Conservation (phyloP, 1,139 yeast genomes). For the Scheffersomyces insectosa region DNA sequence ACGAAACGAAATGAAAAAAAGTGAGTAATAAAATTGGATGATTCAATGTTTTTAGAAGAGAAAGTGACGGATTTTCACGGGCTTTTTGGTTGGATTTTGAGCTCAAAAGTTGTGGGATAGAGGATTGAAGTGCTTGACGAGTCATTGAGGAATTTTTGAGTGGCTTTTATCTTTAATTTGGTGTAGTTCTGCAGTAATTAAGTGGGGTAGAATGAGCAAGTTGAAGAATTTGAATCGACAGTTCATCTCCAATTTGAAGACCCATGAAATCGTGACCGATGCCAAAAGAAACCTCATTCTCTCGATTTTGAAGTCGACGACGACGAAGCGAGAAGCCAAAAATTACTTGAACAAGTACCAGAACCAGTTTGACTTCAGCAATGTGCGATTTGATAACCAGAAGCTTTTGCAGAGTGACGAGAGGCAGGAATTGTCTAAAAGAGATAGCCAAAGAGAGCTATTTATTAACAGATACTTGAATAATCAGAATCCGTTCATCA, state of each 20-base stretch:
- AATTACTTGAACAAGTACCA: conserved; percentile 64
- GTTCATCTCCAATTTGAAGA: conserved; percentile 41
- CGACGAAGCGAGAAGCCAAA: conserved; percentile 74
- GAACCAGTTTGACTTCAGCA: conserved; percentile 37
- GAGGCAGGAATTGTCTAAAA: conserved; percentile 13
- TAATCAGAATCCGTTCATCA: conserved; percentile 33
- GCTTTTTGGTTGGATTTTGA: no score
- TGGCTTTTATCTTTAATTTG: not conserved
- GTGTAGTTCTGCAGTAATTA: no score
- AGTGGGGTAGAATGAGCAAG: conserved; percentile 27
- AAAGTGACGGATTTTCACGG: no score
- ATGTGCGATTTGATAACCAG: conserved; percentile 7
- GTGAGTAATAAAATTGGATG: no score
- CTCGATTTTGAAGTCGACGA: conserved; percentile 69
- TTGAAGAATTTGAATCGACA: conserved; percentile 31
- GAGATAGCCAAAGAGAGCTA: conserved; percentile 37
- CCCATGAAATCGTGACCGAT: conserved; percentile 34
- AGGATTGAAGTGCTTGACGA: no score
- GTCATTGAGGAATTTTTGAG: no score
- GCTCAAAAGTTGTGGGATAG: no score
- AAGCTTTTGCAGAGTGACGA: conserved; percentile 11
- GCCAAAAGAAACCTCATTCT: conserved; percentile 57
- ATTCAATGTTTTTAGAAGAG: no score
- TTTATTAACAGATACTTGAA: conserved; percentile 44
- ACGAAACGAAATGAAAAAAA: no score